A percentile compares a stretch with the other conserved stretches of the same genome.
phyloP scores from a whole-genome alignment of 2,329 filamentous ascomycete genomes.

The Triangularia setosa region DNA sequence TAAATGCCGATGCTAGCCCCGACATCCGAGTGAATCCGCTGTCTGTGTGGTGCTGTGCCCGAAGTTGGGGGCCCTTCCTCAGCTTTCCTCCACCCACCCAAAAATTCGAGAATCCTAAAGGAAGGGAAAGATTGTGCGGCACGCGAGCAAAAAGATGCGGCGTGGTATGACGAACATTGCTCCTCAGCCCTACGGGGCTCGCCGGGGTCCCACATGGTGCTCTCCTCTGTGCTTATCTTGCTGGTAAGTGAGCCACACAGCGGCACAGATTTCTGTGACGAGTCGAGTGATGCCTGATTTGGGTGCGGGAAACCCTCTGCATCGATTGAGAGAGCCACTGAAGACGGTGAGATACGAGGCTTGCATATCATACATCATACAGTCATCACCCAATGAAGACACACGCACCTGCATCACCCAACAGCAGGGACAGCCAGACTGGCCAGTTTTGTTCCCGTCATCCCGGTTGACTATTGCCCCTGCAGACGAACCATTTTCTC shows the following conservation, averaged over 20 bases:
- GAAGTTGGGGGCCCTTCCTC: not conserved
- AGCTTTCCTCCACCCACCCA: not conserved
- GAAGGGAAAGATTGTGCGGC: not conserved
- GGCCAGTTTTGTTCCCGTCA: not conserved
- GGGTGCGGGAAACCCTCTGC: not conserved
- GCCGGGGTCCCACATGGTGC: not conserved
- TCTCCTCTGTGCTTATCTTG: not conserved
- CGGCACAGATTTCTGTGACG: not conserved
- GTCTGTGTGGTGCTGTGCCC: not conserved
- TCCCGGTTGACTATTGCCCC: not conserved
- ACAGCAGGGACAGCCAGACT: not conserved
- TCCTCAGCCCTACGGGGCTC: not conserved
- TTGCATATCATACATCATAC: not conserved
- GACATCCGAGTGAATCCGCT: not conserved
- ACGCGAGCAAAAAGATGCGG: not conserved
- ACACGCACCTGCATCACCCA: not conserved
- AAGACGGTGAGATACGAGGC: not conserved
- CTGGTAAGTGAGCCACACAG: not conserved
- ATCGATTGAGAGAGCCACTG: not conserved
- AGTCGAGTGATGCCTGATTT: not conserved
- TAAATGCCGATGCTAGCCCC: not conserved
- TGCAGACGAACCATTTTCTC: not conserved
- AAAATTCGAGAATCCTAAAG: not conserved
- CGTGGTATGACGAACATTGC: not conserved
- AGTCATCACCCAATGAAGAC: not conserved